Conservation (phyloP, 306 rosid species). For the Trifolium pratense region DNA sequence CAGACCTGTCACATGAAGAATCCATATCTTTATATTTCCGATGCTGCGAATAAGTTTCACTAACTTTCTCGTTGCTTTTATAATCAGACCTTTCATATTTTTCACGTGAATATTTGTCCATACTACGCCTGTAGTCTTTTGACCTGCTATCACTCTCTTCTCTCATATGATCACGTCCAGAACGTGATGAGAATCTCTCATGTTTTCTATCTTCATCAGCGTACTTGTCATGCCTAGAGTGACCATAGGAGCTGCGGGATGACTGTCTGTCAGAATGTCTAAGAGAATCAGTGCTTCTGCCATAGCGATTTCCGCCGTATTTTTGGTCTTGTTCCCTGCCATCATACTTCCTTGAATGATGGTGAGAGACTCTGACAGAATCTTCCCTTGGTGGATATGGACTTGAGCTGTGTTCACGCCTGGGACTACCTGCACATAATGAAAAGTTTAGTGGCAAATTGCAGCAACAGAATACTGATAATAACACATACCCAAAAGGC, state of each 20-base stretch:
- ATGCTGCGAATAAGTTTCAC: conserved; percentile 50
- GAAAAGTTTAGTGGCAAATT: conserved; percentile 1
- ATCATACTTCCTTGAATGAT: conserved; percentile 60
- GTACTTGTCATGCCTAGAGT: conserved; percentile 66
- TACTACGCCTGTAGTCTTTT: conserved; percentile 53
- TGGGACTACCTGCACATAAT: conserved; percentile 68
- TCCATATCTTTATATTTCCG: conserved; percentile 60
- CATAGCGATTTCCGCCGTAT: conserved; percentile 54
- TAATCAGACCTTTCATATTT: conserved; percentile 62
- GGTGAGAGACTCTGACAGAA: conserved; percentile 52
- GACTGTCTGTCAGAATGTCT: conserved; percentile 69
- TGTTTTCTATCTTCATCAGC: conserved; percentile 60
- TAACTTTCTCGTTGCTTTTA: conserved; percentile 64
- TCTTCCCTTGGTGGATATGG: conserved; percentile 59
- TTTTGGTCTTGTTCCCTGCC: conserved; percentile 62
- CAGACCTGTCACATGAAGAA: conserved; percentile 61
- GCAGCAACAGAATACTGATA: conserved; percentile 21
- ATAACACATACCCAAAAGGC: background rate
- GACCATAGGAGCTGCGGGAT: conserved; percentile 64
- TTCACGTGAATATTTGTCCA: conserved; percentile 65
- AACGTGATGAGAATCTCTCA: conserved; percentile 61
- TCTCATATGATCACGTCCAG: conserved; percentile 54
- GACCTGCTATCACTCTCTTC: conserved; percentile 60
- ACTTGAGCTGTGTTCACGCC: conserved; percentile 53
- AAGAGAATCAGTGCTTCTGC: conserved; percentile 64